Percentiles rank a stretch among this genome's conserved stretches.
Evolutionary conservation across 768 basidiomycete species (phyloP).

Genomic region (Rhizopogon vesiculosus): DNA sequence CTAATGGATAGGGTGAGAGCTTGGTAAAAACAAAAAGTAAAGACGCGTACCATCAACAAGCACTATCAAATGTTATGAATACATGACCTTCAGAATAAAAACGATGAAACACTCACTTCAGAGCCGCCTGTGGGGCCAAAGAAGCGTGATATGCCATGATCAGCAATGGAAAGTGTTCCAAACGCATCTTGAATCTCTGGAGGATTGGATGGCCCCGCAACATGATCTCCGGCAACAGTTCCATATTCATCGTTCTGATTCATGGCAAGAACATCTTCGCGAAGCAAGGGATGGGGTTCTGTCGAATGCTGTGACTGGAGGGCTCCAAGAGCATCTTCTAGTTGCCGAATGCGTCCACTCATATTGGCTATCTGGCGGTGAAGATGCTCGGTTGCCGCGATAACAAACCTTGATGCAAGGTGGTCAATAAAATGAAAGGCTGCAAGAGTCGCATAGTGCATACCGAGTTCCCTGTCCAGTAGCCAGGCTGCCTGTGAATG

Average conservation of each 20-base stretch:
- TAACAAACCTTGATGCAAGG: slow-evolving; percentile 39
- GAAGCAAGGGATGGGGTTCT: slow-evolving; percentile 57
- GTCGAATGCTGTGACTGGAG: slow-evolving; percentile 47
- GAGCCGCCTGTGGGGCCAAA: slow-evolving; percentile 66
- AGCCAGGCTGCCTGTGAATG: slow-evolving; percentile 54
- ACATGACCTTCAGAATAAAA: slow-evolving; percentile 1
- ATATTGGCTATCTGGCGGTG: slow-evolving; percentile 52
- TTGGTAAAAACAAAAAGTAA: neutral
- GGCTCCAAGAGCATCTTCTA: slow-evolving; percentile 55
- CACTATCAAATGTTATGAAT: slow-evolving; percentile 18
- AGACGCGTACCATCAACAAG: slow-evolving; percentile 25
- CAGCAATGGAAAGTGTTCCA: slow-evolving; percentile 56
- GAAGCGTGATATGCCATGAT: slow-evolving; percentile 57
- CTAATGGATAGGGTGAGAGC: slow-evolving; percentile 12
- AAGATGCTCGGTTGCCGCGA: slow-evolving; percentile 64
- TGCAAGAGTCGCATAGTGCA: slow-evolving; percentile 2
- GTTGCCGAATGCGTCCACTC: slow-evolving; percentile 47
- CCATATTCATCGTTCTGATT: slow-evolving; percentile 25
- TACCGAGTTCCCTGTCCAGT: slow-evolving; percentile 78
- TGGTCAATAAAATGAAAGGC: neutral
- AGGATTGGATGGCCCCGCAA: slow-evolving; percentile 10
- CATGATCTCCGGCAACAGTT: slow-evolving; percentile 20
- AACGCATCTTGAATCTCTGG: slow-evolving; percentile 51
- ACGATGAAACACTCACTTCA: slow-evolving; percentile 42
- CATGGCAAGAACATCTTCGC: slow-evolving; percentile 41